These are phyloP conservation scores for Talaromyces thailandensis DNA, from an alignment of 495 filamentous ascomycete species.

Conservation along the genomic window DNA sequence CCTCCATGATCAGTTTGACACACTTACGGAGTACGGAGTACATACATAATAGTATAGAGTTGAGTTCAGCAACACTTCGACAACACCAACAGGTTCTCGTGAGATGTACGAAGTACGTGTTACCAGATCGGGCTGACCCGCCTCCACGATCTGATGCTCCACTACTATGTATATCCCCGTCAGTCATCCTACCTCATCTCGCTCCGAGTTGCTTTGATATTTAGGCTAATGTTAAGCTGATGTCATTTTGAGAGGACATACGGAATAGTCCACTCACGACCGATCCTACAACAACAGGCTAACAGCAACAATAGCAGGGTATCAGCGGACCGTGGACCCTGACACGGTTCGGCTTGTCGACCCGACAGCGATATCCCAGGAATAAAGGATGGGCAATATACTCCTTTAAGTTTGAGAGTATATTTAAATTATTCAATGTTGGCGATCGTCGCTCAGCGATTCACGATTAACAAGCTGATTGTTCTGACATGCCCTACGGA, in stretches of 20 bases:
- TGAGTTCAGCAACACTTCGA: background rate
- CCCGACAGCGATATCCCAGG: background rate
- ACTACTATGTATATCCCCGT: too few relatives aligned
- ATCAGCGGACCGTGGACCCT: background rate
- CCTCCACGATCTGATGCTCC: conserved; percentile 13
- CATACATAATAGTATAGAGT: too few relatives aligned
- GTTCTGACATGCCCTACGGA: background rate
- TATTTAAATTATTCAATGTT: background rate
- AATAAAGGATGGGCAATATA: background rate
- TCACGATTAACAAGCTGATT: background rate
- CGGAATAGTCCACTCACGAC: background rate
- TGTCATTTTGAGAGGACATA: background rate
- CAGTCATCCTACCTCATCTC: background rate
- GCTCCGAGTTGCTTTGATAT: background rate
- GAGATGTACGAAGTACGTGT: background rate
- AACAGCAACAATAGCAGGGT: background rate
- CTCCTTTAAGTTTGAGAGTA: background rate
- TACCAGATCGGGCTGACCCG: background rate
- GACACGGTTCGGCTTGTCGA: background rate
- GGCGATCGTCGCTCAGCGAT: background rate
- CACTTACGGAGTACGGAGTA: too few relatives aligned
- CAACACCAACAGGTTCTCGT: background rate
- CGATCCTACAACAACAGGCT: background rate
- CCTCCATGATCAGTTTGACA: background rate
- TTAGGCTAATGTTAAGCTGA: background rate